Evolutionary conservation across 192 early-diverging fungal species (phyloP), one percentile per base, ranked within the genome.

Genomic region (Entrophospora sp.): DNA sequence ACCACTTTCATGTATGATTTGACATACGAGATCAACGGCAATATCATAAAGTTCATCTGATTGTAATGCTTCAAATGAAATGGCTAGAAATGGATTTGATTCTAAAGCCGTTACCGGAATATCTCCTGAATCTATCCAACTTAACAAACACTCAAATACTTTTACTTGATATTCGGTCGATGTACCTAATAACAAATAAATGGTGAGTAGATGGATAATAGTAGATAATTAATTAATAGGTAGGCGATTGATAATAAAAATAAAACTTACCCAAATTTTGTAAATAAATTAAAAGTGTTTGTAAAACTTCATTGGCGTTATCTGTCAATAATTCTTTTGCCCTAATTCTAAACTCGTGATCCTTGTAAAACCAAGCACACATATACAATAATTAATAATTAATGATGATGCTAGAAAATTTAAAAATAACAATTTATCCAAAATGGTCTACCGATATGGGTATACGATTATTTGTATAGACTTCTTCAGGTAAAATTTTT

Each of bases 401-500:
- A 48, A 35, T 51, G 4, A 49, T 24, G n/a, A n/a, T n/a, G n/a
- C n/a, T n/a, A n/a, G n/a, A n/a, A n/a, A n/a, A n/a, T n/a, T n/a
- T n/a, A n/a, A n/a, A n/a, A n/a, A n/a, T n/a, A n/a, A n/a, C n/a
- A n/a, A n/a, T n/a, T n/a, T n/a, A n/a, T n/a, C n/a, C n/a, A n/a
- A n/a, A n/a, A n/a, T n/a, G n/a, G n/a, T n/a, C 72, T 77, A 87
- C 75, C 37, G 81, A 72, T 64, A 89, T 73, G 28, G 82, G 72
- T 51, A 88, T 78, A 38, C 83, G 78, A 42, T 82, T 79, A 60
- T 87, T 90, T 25, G 75, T 70, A 40, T 74, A 77, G 9, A 89
- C 77, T 75, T 98, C 94, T 67, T 96, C 93, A 13, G 94, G 93
- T 25, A 99, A 73, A 32, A 92, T 86, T 13, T 83, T 84, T 38